phyloP scores from a whole-genome alignment of 2,329 filamentous ascomycete genomes.

The Ceratocystis papillata region DNA sequence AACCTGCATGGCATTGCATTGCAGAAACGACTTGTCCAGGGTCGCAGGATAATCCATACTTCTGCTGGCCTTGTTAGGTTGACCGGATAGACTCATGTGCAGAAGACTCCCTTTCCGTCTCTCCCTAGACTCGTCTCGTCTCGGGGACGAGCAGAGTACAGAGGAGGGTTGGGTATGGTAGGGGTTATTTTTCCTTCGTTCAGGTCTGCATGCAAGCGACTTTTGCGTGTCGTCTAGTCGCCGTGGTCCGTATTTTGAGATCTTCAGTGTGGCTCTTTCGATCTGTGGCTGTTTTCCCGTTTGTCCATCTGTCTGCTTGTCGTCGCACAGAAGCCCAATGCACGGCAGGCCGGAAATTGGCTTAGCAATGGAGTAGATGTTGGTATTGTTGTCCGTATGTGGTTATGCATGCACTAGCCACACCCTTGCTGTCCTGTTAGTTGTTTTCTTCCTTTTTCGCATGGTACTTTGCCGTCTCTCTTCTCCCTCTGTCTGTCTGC shows the following conservation, averaged over 20 bases:
- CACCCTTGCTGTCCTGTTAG: too few relatives aligned
- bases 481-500: too few relatives aligned
- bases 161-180: not conserved
- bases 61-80: not conserved
- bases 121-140: not conserved
- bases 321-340: not conserved
- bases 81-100: not conserved
- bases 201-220: too few relatives aligned
- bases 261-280: not conserved
- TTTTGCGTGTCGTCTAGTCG: too few relatives aligned
- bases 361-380: not conserved
- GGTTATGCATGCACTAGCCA: too few relatives aligned
- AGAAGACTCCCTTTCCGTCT: not conserved
- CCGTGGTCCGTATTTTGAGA: too few relatives aligned
- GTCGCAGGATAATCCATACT: not conserved
- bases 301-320: not conserved
- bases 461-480: too few relatives aligned
- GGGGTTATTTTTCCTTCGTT: not conserved
- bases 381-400: too few relatives aligned
- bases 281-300: not conserved
- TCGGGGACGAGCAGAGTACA: not conserved
- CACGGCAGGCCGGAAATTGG: conserved; percentile 5
- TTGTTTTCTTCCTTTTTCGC: too few relatives aligned
- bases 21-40: not conserved
- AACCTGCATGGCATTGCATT: not conserved